A percentile compares a stretch with the other conserved stretches of the same genome.
Evolutionary conservation across 75 land plant species (phyloP).

Genomic region (Isoetes taiwanensis): DNA sequence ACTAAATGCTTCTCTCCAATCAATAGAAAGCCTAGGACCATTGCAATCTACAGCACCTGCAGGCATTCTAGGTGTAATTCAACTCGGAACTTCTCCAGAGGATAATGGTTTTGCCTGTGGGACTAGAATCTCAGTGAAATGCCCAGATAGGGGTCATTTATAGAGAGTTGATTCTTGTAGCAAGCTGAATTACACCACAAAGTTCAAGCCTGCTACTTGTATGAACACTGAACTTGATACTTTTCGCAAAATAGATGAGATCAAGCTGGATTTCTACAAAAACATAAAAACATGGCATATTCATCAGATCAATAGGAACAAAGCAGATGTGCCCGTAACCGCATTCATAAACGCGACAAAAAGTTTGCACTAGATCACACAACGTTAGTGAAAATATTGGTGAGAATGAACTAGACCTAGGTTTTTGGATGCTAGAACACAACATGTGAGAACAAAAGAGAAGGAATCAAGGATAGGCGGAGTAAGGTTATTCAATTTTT

Average conservation of each 20-base stretch:
- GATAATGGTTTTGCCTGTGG: constrained; percentile 89
- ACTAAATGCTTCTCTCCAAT: constrained; percentile 86
- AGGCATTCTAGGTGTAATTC: constrained; percentile 59
- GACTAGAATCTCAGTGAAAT: constrained; percentile 39
- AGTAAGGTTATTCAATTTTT: no score
- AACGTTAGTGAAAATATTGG: constrained; percentile 73
- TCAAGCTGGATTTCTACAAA: constrained; percentile 88
- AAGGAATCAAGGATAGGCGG: no score
- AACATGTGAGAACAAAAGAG: no score
- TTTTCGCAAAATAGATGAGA: constrained; percentile 27
- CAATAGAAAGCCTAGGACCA: constrained; percentile 85
- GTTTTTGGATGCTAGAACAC: no score
- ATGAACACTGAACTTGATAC: constrained; percentile 27
- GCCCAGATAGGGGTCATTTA: constrained; percentile 28
- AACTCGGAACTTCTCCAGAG: constrained; percentile 88
- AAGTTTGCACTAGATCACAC: constrained; percentile 59
- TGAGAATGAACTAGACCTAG: no score
- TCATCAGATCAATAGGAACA: constrained; percentile 59
- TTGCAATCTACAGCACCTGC: constrained; percentile 34
- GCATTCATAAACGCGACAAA: constrained; percentile 51
- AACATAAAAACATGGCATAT: constrained; percentile 67
- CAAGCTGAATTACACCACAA: constrained; percentile 83
- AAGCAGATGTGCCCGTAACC: constrained; percentile 90
- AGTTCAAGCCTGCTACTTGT: constrained; percentile 29
- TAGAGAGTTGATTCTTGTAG: constrained; percentile 50